Base-by-base conservation (phyloP, 768 basidiomycete species). In the Scleroderma citrinum region DNA sequence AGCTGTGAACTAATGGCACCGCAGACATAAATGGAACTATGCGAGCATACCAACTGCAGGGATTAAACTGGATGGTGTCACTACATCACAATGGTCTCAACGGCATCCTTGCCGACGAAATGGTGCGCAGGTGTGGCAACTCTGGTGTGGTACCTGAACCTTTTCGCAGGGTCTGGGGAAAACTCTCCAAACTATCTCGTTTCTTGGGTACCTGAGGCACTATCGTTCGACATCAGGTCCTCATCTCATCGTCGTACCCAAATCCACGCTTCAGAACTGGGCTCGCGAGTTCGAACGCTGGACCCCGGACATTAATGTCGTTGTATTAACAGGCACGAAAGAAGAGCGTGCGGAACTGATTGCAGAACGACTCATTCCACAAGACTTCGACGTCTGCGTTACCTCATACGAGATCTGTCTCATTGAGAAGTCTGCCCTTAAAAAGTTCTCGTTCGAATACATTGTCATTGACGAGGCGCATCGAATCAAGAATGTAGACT, bases 401-500 rank as follows among this genome's bases (percentile, higher is more conserved):
- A 97, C 96, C 1, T 88, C 91, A 1, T 99, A 99, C 69, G 96
- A 97, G 67, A 89, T 99, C 53, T 95, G 92, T 64, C 78, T 98
- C 54, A 91, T 95, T 56, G 96, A 99, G 65, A 92, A 92, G 68
- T 76, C 81, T n/a, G 78, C 86, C 0, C 74, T 98, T 53, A 92
- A 91, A 69, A 95, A 95, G 66, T 91, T 97, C 66, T 87, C 86
- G 0, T 98, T 97, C 73, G 91, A 95, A 67, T 98, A 98, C 69
- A 97, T 97, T 67, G 81, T 88, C 56, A 98, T 99, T 60, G 95
- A 99, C 69, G 95, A 99, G 70, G 95, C 95, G 1, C 95, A 99
- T 62, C 87, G 96, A 20, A 99, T 99, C 78, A 98, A 98, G 74
- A 98, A 98, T 64, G 93, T 95, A 57, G 92, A 97, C 65, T 95